Conservation (phyloP, 805 yeast species). For the Myxozyma sirexii region DNA sequence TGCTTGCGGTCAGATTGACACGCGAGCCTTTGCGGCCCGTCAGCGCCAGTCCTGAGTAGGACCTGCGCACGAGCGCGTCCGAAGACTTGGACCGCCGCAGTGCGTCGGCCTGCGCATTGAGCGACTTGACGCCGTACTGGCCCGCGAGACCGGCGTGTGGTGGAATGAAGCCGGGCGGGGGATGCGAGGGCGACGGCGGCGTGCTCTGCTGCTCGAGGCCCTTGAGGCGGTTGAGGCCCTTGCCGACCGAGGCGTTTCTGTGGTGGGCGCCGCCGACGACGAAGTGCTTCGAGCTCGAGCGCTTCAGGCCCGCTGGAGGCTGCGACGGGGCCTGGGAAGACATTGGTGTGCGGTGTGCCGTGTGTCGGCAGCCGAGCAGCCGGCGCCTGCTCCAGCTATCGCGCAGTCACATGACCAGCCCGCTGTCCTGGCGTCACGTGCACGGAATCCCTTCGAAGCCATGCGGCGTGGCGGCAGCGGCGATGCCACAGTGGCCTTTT, state of each 20-base stretch:
- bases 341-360: neutral
- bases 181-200: slow-evolving; percentile 8
- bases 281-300: slow-evolving; percentile 28
- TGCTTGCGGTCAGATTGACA: slow-evolving; percentile 15
- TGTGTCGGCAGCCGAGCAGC: neutral
- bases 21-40: slow-evolving; percentile 26
- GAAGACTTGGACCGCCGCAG: slow-evolving; percentile 12
- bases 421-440: neutral
- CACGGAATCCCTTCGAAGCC: neutral
- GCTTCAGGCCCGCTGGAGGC: slow-evolving; percentile 19
- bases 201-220: slow-evolving; percentile 18
- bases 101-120: slow-evolving; percentile 1
- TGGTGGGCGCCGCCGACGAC: slow-evolving; percentile 27
- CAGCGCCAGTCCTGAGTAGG: slow-evolving; percentile 16
- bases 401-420: neutral
- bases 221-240: slow-evolving; percentile 24
- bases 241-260: slow-evolving; percentile 28
- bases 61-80: slow-evolving; percentile 21
- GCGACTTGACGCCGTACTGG: slow-evolving; percentile 16
- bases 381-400: neutral
- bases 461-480: slow-evolving; percentile 4
- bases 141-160: slow-evolving; percentile 21
- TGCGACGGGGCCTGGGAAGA: slow-evolving; percentile 1
- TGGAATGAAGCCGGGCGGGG: slow-evolving; percentile 12
- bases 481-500: slow-evolving; percentile 36